Base-by-base conservation (phyloP, 192 early-diverging fungal genomes). In the Haplosporangium gracile region DNA sequence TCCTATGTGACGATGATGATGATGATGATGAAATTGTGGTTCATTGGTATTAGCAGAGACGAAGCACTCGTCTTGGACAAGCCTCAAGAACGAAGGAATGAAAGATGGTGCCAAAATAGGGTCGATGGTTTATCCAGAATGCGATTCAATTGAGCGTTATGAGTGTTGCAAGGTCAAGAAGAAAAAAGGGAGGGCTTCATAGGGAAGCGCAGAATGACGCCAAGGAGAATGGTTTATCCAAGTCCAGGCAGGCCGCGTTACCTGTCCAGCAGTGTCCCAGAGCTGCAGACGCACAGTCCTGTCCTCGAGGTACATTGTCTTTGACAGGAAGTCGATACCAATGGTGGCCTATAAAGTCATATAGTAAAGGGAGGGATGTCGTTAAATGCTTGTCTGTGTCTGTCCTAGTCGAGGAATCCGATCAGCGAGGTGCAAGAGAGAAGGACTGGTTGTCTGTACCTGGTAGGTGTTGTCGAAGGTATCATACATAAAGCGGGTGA, bases 401-500 rank as follows among this genome's bases (percentile, higher is more conserved):
- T 65, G 38, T 20, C 5, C 36, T 16, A 8, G 51, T 51, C 53
- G 51, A 72, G 71, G 16, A 36, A 75, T 29, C 24, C 34, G 11
- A 75, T 55, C 49, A 55, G 18, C 6, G 42, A 24, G 45, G 26
- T 22, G 53, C 55, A 24, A 15, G 43, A 32, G 69, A 34, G 5
- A 4, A 8, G 51, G 60, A 10, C n/a, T n/a, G 6, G 51, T 7
- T 26, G 57, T 68, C 24, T 55, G 42, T 90, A 94, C 92, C 88
- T 96, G 97, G 90, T 99, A 99, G 47, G 97, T 97, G 80, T 97
- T 98, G 93, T 99, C 98, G 88, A 99, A 99, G n/a, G 97, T 99
- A 82, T 99, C 99, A 88, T 99, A 99, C 98, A 99, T 99, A 90
- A 99, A 99, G 39, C 99, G 94, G 24, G 98, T 99, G 80, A 99